Evolutionary conservation across 495 filamentous ascomycete species (phyloP), one percentile per base, ranked within the genome.

Genomic region (Aspergillus steynii): DNA sequence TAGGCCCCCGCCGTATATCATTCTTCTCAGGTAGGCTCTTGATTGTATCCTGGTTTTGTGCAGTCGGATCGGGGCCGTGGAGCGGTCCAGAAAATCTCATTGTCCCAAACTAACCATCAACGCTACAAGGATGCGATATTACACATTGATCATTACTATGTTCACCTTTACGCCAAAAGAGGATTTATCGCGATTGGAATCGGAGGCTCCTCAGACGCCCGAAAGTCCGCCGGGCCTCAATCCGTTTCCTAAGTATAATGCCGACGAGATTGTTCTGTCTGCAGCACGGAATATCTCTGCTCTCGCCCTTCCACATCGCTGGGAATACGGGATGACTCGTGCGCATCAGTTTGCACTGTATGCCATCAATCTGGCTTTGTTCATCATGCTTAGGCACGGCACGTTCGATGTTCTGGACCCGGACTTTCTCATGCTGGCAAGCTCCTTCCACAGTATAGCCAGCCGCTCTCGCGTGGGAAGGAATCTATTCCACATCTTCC

Each of bases 321-420:
- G 68, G 9, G 74, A 80, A 46, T 79, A 69, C 54, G 75, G 77
- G 8, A 60, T 80, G 50, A 74, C 62, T 29, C 74, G 76, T 29
- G 74, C 75, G 5, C 78, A 81, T 60, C 70, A 75, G 26, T 81
- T 78, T 50, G 72, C 77, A 12, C 65, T 81, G 61, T 81, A 78
- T 51, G 76, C 77, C 2, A 75, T 81, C 55, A 81, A 77, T 37
- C 68, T 81, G 12, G 78, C 77, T 8, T 61, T 81, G 3, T 81
- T 80, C 60, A 68, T 71, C 0, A 57, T 81, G 63, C 59, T 78
- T 2, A 73, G 77, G n/a, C 60, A 64, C 10, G 61, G 65, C 4
- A 28, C 59, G 0, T 80, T 79, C 47, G 71, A 81, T 50, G 71
- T 79, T 0, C 61, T 76, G 0, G 77, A 80, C 50, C 50, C 54